Conservation (phyloP, 1,284 basidiomycete genomes). For the Agaricales sp. region DNA sequence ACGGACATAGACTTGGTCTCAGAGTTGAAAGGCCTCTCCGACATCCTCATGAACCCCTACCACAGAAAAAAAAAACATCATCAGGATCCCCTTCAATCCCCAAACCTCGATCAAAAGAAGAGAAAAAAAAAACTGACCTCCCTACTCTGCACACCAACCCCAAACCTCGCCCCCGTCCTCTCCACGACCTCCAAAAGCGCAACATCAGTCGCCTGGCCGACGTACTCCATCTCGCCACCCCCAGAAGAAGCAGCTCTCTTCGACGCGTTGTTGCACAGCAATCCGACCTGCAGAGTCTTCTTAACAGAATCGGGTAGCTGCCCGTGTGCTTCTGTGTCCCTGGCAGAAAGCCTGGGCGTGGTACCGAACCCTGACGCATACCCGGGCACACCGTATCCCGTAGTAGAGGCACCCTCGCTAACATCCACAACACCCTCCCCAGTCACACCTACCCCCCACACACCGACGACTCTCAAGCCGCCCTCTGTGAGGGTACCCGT, state of each 20-base stretch:
- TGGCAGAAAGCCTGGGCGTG: background rate
- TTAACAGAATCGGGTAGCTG: constrained; percentile 42
- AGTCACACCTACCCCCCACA: constrained; percentile 68
- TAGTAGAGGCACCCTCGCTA: constrained; percentile 23
- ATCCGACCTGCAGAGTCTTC: constrained; percentile 58
- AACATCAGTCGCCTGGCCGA: constrained; percentile 92
- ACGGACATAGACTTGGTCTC: constrained; percentile 92
- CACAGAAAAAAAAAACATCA: too few relatives aligned
- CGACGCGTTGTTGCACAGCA: constrained; percentile 65
- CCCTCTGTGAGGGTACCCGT: constrained; percentile 97
- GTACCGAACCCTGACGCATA: background rate
- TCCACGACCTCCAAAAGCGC: constrained; percentile 70
- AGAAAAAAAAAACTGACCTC: too few relatives aligned
- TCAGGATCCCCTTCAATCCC: too few relatives aligned
- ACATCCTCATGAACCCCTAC: constrained; percentile 65
- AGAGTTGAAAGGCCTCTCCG: constrained; percentile 86
- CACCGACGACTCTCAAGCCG: constrained; percentile 88
- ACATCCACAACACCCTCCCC: constrained; percentile 68
- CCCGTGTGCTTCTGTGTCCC: constrained; percentile 7
- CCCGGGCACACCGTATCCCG: constrained; percentile 20
- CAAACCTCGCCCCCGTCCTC: constrained; percentile 12
- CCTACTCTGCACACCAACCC: constrained; percentile 56
- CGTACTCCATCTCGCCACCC: constrained; percentile 65
- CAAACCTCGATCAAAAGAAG: constrained; percentile 4
- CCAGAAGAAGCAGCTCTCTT: constrained; percentile 24